phyloP scores from a whole-genome alignment of 768 basidiomycete species.

The Gloeostereum incarnatum region DNA sequence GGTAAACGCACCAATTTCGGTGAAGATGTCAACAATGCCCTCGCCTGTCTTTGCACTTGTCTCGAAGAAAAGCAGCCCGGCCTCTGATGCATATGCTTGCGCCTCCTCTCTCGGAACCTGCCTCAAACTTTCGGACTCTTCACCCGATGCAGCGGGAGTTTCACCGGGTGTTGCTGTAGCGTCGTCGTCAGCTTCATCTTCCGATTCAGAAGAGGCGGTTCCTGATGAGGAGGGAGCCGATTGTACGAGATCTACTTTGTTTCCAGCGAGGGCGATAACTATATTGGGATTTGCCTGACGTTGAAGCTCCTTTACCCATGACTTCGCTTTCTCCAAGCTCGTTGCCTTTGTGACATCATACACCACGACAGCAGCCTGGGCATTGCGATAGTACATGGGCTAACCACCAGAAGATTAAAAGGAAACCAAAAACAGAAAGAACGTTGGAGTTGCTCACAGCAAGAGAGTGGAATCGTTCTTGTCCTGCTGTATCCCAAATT shows the following conservation, averaged over 20 bases:
- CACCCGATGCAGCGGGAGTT: slow-evolving; percentile 35
- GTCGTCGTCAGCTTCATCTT: slow-evolving; percentile 89
- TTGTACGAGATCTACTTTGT: slow-evolving; percentile 91
- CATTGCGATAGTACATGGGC: slow-evolving; percentile 99
- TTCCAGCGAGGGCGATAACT: slow-evolving; percentile 96
- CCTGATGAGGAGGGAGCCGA: slow-evolving; percentile 43
- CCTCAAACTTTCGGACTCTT: slow-evolving; percentile 64
- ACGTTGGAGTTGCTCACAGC: slow-evolving; percentile 47
- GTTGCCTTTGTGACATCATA: slow-evolving; percentile 96
- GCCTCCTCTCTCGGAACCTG: slow-evolving; percentile 95
- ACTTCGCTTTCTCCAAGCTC: slow-evolving; percentile 97
- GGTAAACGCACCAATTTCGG: slow-evolving; percentile 76
- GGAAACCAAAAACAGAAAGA: too few species aligned
- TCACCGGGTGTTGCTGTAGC: slow-evolving; percentile 85
- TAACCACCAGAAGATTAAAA: slow-evolving; percentile 21
- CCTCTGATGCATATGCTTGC: slow-evolving; percentile 91
- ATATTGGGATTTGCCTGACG: slow-evolving; percentile 99
- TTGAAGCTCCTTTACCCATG: slow-evolving; percentile 99
- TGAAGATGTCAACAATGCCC: slow-evolving; percentile 93
- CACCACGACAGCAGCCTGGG: slow-evolving; percentile 95
- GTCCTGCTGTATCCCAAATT: slow-evolving; percentile 95
- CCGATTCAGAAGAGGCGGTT: slow-evolving; percentile 53
- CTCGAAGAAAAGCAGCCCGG: slow-evolving; percentile 94
- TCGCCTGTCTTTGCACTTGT: slow-evolving; percentile 97
- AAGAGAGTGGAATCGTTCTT: slow-evolving; percentile 96